phyloP scores from a whole-genome alignment of 2,329 filamentous ascomycete genomes.

The Polychaeton citri region DNA sequence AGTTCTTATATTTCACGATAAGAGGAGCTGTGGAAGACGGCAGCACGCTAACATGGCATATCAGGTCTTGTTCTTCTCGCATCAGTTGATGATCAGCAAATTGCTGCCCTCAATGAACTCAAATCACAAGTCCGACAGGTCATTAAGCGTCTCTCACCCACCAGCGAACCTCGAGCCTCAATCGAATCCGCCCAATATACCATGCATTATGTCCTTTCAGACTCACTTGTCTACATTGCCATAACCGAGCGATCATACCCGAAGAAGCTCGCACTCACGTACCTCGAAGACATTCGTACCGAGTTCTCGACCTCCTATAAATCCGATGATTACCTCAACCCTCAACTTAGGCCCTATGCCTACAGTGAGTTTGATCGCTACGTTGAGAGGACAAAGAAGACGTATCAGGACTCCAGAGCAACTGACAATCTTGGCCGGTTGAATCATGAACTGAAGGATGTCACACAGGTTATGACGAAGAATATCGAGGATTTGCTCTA shows the following conservation, averaged over 20 bases:
- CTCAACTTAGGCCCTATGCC: slow-evolving; percentile 74
- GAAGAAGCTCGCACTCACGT: slow-evolving; percentile 95
- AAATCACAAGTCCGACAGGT: slow-evolving; percentile 86
- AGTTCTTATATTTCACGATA: no score
- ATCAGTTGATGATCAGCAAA: slow-evolving; percentile 80
- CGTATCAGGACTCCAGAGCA: slow-evolving; percentile 85
- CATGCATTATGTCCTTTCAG: slow-evolving; percentile 81
- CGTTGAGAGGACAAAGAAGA: slow-evolving; percentile 82
- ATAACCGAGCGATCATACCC: slow-evolving; percentile 91
- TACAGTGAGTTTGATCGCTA: slow-evolving; percentile 98
- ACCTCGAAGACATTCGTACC: slow-evolving; percentile 78
- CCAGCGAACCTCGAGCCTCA: slow-evolving; percentile 78
- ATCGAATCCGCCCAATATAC: slow-evolving; percentile 78
- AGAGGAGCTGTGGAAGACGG: no score
- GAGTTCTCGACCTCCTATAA: slow-evolving; percentile 87
- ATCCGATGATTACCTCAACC: slow-evolving; percentile 55
- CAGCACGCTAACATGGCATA: slow-evolving; percentile 8
- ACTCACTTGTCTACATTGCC: slow-evolving; percentile 78
- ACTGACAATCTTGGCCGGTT: slow-evolving; percentile 87
- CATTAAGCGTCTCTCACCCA: slow-evolving; percentile 74
- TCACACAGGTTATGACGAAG: slow-evolving; percentile 99
- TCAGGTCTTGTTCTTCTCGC: slow-evolving; percentile 87
- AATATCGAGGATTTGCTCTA: slow-evolving; percentile 98
- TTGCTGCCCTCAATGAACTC: slow-evolving; percentile 68
- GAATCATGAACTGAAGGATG: slow-evolving; percentile 93